phyloP scores from a whole-genome alignment of 306 rosid species.

The Adenanthera pavonina region DNA sequence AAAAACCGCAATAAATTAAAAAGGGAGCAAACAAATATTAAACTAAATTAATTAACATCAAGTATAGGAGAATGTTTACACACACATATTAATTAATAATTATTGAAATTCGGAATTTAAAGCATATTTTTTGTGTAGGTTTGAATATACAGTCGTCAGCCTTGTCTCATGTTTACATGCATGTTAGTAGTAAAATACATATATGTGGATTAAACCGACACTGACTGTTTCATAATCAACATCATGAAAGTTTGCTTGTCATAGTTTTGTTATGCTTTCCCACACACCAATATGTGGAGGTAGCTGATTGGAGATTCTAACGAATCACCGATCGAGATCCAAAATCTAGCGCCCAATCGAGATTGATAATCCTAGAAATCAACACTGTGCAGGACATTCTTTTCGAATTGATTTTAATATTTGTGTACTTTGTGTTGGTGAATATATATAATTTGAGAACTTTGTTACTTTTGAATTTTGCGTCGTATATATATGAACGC shows the following conservation, averaged over 20 bases:
- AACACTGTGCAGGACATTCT: not conserved
- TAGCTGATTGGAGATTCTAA: not conserved
- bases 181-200: not conserved
- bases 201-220: not conserved
- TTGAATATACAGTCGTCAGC: too few relatives aligned
- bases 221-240: not conserved
- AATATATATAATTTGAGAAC: not conserved
- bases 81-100: not conserved
- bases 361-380: not conserved
- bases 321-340: not conserved
- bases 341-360: not conserved
- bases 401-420: not conserved
- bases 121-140: not conserved
- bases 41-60: not conserved
- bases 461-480: conserved; percentile 11
- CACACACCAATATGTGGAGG: not conserved
- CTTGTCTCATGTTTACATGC: not conserved
- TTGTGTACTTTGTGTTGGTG: not conserved
- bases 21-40: not conserved
- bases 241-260: not conserved
- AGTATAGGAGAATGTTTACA: too few relatives aligned
- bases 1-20: too few relatives aligned
- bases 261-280: not conserved
- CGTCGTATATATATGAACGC: not conserved
- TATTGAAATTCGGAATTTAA: not conserved